These are phyloP conservation scores for Chlorociboria aeruginascens DNA, from an alignment of 495 filamentous ascomycete genomes.

Conservation along the genomic window DNA sequence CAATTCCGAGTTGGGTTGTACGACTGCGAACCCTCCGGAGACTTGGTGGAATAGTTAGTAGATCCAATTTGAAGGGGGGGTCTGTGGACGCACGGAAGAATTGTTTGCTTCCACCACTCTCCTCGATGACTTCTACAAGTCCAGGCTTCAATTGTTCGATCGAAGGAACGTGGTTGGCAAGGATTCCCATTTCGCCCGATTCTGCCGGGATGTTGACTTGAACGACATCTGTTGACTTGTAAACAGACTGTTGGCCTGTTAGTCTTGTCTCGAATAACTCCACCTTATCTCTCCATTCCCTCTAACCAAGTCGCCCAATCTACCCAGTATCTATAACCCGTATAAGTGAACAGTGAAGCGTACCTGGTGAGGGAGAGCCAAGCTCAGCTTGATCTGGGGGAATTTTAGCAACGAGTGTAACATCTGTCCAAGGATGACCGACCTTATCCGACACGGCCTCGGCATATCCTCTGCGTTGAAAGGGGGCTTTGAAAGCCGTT, in stretches of 20 bases:
- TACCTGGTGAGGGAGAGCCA: conserved; percentile 98
- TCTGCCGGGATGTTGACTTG: conserved; percentile 99
- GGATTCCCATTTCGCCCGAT: conserved; percentile 97
- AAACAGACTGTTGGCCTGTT: conserved; percentile 39
- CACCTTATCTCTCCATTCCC: neutral
- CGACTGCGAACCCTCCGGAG: conserved; percentile 91
- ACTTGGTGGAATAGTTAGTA: conserved; percentile 38
- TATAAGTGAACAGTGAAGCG: conserved; percentile 16
- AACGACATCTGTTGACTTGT: conserved; percentile 56
- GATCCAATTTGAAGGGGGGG: neutral
- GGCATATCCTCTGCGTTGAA: conserved; percentile 83
- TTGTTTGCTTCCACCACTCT: conserved; percentile 81
- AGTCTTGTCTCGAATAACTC: conserved; percentile 13
- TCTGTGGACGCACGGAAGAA: conserved; percentile 75
- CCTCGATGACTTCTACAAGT: conserved; percentile 89
- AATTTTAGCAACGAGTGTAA: conserved; percentile 18
- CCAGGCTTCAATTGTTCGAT: conserved; percentile 98
- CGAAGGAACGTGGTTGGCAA: conserved; percentile 96
- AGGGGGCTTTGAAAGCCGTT: conserved; percentile 50
- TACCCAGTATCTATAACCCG: neutral
- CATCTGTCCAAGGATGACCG: conserved; percentile 20
- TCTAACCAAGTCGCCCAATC: neutral
- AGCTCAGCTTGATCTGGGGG: conserved; percentile 81
- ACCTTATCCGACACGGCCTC: conserved; percentile 78
- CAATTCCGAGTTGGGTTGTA: conserved; percentile 87